phyloP scores from a whole-genome alignment of 148 eudicot species.

The Dysphania ambrosioides region DNA sequence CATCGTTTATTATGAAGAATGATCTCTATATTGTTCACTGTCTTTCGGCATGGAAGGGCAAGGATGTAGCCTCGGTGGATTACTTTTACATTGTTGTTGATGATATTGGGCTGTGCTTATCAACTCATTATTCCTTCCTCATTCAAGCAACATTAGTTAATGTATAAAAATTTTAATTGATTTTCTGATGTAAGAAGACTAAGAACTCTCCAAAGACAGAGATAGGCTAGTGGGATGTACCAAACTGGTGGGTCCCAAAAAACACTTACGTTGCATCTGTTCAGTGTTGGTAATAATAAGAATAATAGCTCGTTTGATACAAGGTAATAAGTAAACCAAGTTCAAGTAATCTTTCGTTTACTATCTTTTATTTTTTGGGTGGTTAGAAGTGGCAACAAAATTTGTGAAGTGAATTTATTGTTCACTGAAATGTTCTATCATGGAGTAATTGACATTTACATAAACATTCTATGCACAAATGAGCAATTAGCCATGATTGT shows the following conservation, averaged over 20 bases:
- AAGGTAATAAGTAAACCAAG: too few species aligned
- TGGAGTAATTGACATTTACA: too few species aligned
- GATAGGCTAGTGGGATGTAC: constrained; percentile 1
- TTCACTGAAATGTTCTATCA: too few species aligned
- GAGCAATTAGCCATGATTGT: too few species aligned
- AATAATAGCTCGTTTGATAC: not conserved
- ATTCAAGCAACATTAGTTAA: constrained; percentile 1
- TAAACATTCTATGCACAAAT: too few species aligned
- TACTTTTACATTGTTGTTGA: constrained; percentile 4
- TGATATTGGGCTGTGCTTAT: not conserved
- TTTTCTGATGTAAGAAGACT: not conserved
- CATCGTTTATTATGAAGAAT: not conserved
- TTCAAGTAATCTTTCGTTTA: too few species aligned
- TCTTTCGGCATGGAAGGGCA: not conserved
- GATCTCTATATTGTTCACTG: not conserved
- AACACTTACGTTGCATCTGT: not conserved
- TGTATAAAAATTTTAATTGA: not conserved
- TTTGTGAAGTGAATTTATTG: too few species aligned
- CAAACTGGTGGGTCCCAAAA: not conserved
- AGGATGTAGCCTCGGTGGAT: not conserved
- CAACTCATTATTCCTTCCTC: not conserved
- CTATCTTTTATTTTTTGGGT: too few species aligned
- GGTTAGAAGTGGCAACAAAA: too few species aligned
- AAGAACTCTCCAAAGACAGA: not conserved
- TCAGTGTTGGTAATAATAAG: not conserved